Conservation (phyloP, 2,329 filamentous ascomycete genomes). For the Beauveria bassiana region DNA sequence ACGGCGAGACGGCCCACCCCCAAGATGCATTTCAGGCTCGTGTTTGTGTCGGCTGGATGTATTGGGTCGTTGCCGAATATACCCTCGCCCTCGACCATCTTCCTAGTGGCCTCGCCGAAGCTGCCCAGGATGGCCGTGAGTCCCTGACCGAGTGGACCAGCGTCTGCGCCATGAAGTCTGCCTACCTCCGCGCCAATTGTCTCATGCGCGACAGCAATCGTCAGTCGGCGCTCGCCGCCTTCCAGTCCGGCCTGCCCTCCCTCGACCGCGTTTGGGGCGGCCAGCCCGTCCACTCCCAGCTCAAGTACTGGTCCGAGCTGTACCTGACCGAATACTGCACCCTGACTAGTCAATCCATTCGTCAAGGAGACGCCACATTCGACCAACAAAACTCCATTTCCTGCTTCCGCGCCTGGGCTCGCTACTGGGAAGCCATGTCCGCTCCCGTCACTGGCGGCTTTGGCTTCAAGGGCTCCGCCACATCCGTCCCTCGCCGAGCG, state of each 20-base stretch:
- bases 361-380: slow-evolving; percentile 41
- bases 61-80: slow-evolving; percentile 70
- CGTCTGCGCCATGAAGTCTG: slow-evolving; percentile 71
- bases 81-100: slow-evolving; percentile 51
- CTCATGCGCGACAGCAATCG: slow-evolving; percentile 41
- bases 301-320: slow-evolving; percentile 71
- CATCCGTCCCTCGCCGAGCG: slow-evolving; percentile 50
- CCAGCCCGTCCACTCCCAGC: slow-evolving; percentile 52
- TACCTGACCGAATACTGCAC: slow-evolving; percentile 69
- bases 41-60: slow-evolving; percentile 77
- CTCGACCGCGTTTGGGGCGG: slow-evolving; percentile 46
- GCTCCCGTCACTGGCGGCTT: slow-evolving; percentile 43
- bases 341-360: slow-evolving; percentile 53
- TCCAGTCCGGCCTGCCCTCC: slow-evolving; percentile 57
- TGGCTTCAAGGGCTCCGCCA: slow-evolving; percentile 42
- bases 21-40: slow-evolving; percentile 69
- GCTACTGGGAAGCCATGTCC: slow-evolving; percentile 54
- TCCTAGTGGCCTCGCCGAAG: slow-evolving; percentile 53
- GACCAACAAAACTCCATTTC: slow-evolving; percentile 46
- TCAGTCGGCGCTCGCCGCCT: slow-evolving; percentile 56
- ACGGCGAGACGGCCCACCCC: slow-evolving; percentile 43
- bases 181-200: slow-evolving; percentile 66
- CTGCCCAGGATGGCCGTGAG: slow-evolving; percentile 44
- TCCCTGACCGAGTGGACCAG: slow-evolving; percentile 67
- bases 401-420: slow-evolving; percentile 60